These are phyloP conservation scores for Colletotrichum liaoningense DNA, from an alignment of 2,329 filamentous ascomycete species.

Conservation along the genomic window DNA sequence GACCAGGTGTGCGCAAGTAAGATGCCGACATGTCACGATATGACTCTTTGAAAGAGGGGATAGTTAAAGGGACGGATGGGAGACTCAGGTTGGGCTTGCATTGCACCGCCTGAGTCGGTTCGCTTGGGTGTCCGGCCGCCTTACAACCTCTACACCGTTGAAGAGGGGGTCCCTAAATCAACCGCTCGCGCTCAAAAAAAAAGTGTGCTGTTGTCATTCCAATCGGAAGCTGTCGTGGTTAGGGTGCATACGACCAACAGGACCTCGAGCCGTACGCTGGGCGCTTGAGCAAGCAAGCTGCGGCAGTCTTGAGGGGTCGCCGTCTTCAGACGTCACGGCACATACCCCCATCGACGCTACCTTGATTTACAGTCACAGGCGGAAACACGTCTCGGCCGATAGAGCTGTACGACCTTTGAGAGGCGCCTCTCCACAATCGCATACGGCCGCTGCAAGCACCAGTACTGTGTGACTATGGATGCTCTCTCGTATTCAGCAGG, in stretches of 20 bases:
- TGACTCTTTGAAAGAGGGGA: slow-evolving; percentile 25
- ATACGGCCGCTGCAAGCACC: slow-evolving; percentile 28
- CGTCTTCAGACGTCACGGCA: slow-evolving; percentile 34
- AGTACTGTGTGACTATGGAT: background rate
- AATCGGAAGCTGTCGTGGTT: slow-evolving; percentile 24
- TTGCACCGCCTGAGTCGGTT: slow-evolving; percentile 9
- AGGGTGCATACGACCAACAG: slow-evolving; percentile 26
- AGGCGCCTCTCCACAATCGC: slow-evolving; percentile 15
- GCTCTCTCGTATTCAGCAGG: slow-evolving; percentile 6
- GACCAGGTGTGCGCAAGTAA: slow-evolving; percentile 31
- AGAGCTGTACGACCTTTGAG: slow-evolving; percentile 30
- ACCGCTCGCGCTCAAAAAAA: background rate
- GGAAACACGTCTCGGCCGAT: slow-evolving; percentile 35
- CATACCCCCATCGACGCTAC: slow-evolving; percentile 5
- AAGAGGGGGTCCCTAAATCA: background rate
- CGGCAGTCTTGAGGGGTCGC: slow-evolving; percentile 24
- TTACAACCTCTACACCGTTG: slow-evolving; percentile 11
- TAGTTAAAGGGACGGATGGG: slow-evolving; percentile 1
- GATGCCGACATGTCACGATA: slow-evolving; percentile 36
- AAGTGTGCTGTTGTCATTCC: slow-evolving; percentile 17
- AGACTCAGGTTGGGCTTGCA: slow-evolving; percentile 27
- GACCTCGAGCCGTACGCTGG: slow-evolving; percentile 7
- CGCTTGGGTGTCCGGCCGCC: slow-evolving; percentile 19
- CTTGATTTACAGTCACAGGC: background rate
- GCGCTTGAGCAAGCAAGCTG: slow-evolving; percentile 31